Conservation (phyloP, 2,329 filamentous ascomycete species). For the Colletotrichum aenigma region DNA sequence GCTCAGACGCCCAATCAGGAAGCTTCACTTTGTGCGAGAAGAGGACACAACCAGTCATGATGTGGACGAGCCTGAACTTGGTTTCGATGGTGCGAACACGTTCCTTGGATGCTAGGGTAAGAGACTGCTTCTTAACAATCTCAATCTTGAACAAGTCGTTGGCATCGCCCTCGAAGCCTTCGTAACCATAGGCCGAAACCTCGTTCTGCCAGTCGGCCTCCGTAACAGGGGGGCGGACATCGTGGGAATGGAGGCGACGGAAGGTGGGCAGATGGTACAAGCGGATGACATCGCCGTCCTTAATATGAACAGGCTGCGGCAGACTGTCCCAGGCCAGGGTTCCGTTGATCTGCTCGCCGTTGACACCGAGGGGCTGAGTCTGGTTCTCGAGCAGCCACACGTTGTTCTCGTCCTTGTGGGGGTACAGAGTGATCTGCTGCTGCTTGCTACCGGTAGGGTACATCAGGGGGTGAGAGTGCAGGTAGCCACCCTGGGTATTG, state of each 20-base stretch:
- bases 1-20: slow-evolving; percentile 96
- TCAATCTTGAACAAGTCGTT: slow-evolving; percentile 96
- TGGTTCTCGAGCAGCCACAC: slow-evolving; percentile 93
- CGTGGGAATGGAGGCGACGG: slow-evolving; percentile 93
- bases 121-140: slow-evolving; percentile 89
- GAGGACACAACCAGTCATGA: slow-evolving; percentile 95
- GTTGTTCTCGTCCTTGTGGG: slow-evolving; percentile 99
- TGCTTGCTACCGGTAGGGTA: slow-evolving; percentile 98
- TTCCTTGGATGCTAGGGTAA: slow-evolving; percentile 78
- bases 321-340: slow-evolving; percentile 83
- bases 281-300: slow-evolving; percentile 80
- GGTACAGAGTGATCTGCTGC: slow-evolving; percentile 97
- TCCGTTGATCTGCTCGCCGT: slow-evolving; percentile 80
- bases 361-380: slow-evolving; percentile 81
- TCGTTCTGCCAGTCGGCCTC: slow-evolving; percentile 96
- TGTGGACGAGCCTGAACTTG: slow-evolving; percentile 92
- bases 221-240: slow-evolving; percentile 84
- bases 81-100: slow-evolving; percentile 92
- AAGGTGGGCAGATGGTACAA: slow-evolving; percentile 85
- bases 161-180: slow-evolving; percentile 94
- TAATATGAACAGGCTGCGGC: slow-evolving; percentile 69
- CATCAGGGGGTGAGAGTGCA: slow-evolving; percentile 97
- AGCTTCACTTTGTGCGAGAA: slow-evolving; percentile 99
- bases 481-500: slow-evolving; percentile 96
- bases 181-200: slow-evolving; percentile 95